Percentiles rank a stretch among this genome's conserved stretches.
Conservation (phyloP, 2,329 filamentous ascomycete species). For the Exophiala sideris region DNA sequence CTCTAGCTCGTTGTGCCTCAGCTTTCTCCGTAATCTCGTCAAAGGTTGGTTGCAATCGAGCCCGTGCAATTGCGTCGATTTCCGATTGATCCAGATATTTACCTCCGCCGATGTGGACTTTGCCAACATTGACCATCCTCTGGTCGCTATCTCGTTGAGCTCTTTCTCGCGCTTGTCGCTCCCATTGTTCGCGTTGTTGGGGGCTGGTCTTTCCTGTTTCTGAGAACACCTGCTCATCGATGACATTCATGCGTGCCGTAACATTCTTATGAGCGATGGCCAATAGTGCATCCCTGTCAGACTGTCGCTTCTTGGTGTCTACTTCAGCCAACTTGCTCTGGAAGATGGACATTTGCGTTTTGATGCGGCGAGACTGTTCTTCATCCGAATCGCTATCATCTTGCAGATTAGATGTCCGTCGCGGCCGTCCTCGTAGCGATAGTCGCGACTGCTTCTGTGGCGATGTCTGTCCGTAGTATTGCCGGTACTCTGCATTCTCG, state of each 20-base stretch:
- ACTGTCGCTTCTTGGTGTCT: constrained; percentile 68
- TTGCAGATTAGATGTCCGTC: constrained; percentile 58
- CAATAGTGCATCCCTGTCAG: constrained; percentile 71
- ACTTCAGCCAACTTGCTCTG: constrained; percentile 65
- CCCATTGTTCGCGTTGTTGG: constrained; percentile 71
- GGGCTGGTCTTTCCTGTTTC: constrained; percentile 70
- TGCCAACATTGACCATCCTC: constrained; percentile 56
- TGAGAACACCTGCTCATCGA: constrained; percentile 76
- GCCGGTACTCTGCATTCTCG: constrained; percentile 65
- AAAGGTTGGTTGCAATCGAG: constrained; percentile 74
- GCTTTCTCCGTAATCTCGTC: constrained; percentile 81
- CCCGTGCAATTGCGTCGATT: constrained; percentile 74
- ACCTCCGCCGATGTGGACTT: constrained; percentile 71
- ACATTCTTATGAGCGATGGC: constrained; percentile 83
- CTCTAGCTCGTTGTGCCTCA: constrained; percentile 65
- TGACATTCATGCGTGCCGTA: constrained; percentile 69
- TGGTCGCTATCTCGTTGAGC: constrained; percentile 64
- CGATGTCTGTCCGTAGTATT: constrained; percentile 68
- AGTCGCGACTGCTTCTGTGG: constrained; percentile 51
- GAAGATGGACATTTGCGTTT: constrained; percentile 75
- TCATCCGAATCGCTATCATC: constrained; percentile 62
- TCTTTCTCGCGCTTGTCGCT: constrained; percentile 67
- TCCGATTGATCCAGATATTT: constrained; percentile 74
- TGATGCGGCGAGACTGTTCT: constrained; percentile 67
- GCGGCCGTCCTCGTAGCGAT: constrained; percentile 52